These are phyloP conservation scores for Fusarium buharicum DNA, from an alignment of 2,329 filamentous ascomycete species.

Conservation along the genomic window DNA sequence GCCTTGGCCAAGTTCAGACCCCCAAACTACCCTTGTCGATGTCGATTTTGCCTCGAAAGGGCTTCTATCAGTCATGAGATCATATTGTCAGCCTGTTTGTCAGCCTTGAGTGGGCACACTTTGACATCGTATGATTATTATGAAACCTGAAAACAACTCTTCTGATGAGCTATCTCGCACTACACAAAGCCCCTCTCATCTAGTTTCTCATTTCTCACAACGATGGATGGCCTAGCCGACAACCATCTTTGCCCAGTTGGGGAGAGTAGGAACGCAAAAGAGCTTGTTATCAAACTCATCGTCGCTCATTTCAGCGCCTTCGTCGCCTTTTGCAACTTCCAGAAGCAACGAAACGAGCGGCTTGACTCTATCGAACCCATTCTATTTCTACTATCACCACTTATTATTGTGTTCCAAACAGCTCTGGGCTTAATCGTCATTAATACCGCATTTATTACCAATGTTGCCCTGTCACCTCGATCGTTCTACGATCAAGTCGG, in stretches of 20 bases:
- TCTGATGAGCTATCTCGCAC: background rate
- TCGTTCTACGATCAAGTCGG: background rate
- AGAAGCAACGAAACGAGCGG: conserved; percentile 14
- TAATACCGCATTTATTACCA: background rate
- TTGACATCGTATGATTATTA: background rate
- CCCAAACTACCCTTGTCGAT: too few relatives aligned
- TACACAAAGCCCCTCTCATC: background rate
- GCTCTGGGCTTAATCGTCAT: background rate
- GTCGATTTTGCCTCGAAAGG: too few relatives aligned
- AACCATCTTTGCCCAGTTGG: background rate
- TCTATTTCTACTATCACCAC: conserved; percentile 9
- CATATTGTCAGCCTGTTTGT: background rate
- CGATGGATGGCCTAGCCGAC: background rate
- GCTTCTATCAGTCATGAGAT: background rate
- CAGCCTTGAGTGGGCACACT: background rate
- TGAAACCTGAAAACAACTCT: background rate
- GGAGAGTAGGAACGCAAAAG: background rate
- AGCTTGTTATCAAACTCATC: conserved; percentile 24
- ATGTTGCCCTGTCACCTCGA: background rate
- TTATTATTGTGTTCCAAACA: conserved; percentile 7
- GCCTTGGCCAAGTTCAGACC: too few relatives aligned
- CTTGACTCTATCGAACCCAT: conserved; percentile 24
- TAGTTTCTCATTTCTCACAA: too few relatives aligned
- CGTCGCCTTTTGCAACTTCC: conserved; percentile 21
- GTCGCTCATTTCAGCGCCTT: conserved; percentile 18